Conservation (phyloP, 345 rosid species). For the Jatropha curcas region DNA sequence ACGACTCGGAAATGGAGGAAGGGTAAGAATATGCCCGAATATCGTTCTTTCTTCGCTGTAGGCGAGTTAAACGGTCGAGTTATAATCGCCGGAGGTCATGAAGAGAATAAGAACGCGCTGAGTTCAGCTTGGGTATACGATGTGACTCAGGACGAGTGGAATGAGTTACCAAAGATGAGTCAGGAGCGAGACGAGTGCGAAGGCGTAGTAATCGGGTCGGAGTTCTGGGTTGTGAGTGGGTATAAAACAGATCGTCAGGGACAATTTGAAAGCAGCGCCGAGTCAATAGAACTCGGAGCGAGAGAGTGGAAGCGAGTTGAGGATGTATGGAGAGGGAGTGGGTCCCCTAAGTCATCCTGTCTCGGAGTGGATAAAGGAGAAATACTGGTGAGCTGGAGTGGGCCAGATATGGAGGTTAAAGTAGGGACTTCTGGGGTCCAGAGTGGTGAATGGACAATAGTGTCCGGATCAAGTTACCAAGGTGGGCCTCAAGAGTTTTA, state of each 20-base stretch:
- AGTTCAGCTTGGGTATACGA: constrained; percentile 59
- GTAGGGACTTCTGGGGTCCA: constrained; percentile 44
- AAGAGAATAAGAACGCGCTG: constrained; percentile 68
- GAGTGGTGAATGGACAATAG: constrained; percentile 33
- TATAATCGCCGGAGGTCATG: constrained; percentile 63
- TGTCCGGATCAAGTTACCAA: constrained; percentile 54
- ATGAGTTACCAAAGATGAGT: constrained; percentile 46
- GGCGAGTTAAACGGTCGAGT: constrained; percentile 43
- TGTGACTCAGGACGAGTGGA: constrained; percentile 54
- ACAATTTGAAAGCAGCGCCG: constrained; percentile 51
- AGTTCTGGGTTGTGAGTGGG: constrained; percentile 72
- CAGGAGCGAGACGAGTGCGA: constrained; percentile 73
- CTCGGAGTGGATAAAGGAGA: constrained; percentile 14
- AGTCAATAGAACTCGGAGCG: constrained; percentile 33
- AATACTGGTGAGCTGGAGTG: constrained; percentile 11
- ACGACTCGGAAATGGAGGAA: constrained; percentile 44
- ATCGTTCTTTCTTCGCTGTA: constrained; percentile 57
- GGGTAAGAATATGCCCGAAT: constrained; percentile 55
- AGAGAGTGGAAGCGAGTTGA: constrained; percentile 49
- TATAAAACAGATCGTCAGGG: constrained; percentile 63
- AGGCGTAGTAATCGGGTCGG: constrained; percentile 48
- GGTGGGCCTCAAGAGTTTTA: constrained; percentile 51
- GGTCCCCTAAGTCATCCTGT: constrained; percentile 34
- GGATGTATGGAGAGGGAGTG: constrained; percentile 46
- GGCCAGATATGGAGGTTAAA: constrained; percentile 13